phyloP scores from a whole-genome alignment of 352 stramenopile genomes.

The Phytophthora quininea region DNA sequence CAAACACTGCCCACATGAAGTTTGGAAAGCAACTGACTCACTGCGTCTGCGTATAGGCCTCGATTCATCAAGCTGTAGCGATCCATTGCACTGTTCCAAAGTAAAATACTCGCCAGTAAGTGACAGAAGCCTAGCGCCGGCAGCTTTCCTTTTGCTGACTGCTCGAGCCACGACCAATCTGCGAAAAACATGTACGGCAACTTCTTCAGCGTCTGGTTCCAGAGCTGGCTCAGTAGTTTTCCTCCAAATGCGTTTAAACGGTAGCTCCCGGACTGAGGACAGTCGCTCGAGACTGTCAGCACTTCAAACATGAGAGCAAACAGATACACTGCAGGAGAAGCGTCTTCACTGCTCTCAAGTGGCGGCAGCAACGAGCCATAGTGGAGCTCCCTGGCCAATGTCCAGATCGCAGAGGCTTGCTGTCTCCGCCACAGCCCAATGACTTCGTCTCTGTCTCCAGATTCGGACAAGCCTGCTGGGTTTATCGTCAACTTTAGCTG shows the following conservation, averaged over 20 bases:
- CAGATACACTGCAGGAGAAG: slow-evolving; percentile 54
- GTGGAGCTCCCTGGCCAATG: slow-evolving; percentile 25
- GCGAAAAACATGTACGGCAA: slow-evolving; percentile 62
- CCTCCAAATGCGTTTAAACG: slow-evolving; percentile 54
- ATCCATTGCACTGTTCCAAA: slow-evolving; percentile 51
- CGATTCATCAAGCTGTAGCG: slow-evolving; percentile 27
- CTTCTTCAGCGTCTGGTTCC: slow-evolving; percentile 51
- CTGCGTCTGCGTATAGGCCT: slow-evolving; percentile 30
- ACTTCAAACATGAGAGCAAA: slow-evolving; percentile 64
- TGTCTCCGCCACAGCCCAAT: slow-evolving; percentile 34
- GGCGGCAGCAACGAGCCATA: slow-evolving; percentile 28
- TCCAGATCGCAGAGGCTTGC: slow-evolving; percentile 40
- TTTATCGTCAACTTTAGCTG: slow-evolving; percentile 30
- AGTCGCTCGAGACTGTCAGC: slow-evolving; percentile 20
- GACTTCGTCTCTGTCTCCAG: slow-evolving; percentile 26
- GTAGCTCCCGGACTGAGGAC: slow-evolving; percentile 39
- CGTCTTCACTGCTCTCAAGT: slow-evolving; percentile 26
- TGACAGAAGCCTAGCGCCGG: slow-evolving; percentile 59
- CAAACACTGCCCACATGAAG: slow-evolving; percentile 24
- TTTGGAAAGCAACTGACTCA: slow-evolving; percentile 31
- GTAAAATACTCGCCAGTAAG: slow-evolving; percentile 49
- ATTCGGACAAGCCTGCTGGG: slow-evolving; percentile 25
- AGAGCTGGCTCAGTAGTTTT: slow-evolving; percentile 47
- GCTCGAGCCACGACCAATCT: slow-evolving; percentile 75
- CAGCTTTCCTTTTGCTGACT: slow-evolving; percentile 40